Evolutionary conservation across 306 rosid genomes (phyloP), one percentile per base, ranked within the genome.

Genomic region (Rubus parviflorus): DNA sequence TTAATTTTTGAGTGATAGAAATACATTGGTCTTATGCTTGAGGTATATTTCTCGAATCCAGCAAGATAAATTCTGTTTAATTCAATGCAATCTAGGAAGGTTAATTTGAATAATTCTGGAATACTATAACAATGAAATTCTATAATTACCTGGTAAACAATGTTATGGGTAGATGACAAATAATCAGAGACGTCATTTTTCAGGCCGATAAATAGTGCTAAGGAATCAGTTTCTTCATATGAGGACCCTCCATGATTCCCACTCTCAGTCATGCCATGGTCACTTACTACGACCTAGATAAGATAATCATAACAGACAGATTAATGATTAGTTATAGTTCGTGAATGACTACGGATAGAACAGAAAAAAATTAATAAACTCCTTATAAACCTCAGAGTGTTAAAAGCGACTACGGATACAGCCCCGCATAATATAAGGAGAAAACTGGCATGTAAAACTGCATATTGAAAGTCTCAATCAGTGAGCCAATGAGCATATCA

Each of bases 201-300:
- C 57, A 81, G 85, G 70, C 95, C 93, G 85, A 92, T 78, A 75
- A 94, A 90, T 9, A 94, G 81, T 79, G 90, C 94, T 14, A 94
- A 82, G 46, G 98, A 90, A 76, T 94, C 97, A 2, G 91, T 85
- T 87, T 94, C 98, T 86, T 94, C 96, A 61, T 86, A 85, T 11
- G 98, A 90, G 16, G 97, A 94, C 78, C 98, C 98, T 49, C 97
- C 97, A 47, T 92, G 97, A 79, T 94, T 94, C 82, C 98, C 98
- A 80, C 76, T 92, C 64, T 88, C 93, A 51, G 95, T 90, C 98
- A 94, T 94, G 82, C 98, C 98, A 84, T 94, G 98, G 89, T 94
- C 98, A 84, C 98, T 94, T 71, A 84, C 93, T 38, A 90, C 89
- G 69, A 90, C 88, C 98, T 94, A 72, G 53, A 58, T 61, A 62